Evolutionary conservation across 768 basidiomycete species (phyloP), one percentile per base, ranked within the genome.

Genomic region (Rhodotorula taiwanensis): DNA sequence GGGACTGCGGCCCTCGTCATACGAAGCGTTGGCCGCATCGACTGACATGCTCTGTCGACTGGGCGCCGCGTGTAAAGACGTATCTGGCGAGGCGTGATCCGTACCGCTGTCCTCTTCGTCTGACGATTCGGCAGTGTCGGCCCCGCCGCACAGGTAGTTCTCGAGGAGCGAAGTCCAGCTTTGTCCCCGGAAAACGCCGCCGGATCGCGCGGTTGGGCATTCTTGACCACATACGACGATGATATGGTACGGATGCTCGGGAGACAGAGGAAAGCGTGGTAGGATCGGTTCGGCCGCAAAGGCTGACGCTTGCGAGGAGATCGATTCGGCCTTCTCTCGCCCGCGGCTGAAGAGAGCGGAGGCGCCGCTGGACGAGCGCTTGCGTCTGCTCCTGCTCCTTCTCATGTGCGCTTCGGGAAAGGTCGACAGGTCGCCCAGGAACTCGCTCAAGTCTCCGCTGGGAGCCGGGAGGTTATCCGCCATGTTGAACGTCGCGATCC

Each of bases 141-240:
- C 33, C 3, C 69, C 71, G 18, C 71, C 62, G 48, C 67, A 68
- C n/a, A 73, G 62, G 60, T 70, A 73, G n/a, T 63, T 48, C 55
- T 72, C 69, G 41, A 73, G 61, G 33, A 61, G 50, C 14, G 64
- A 59, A 4, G 71, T 73, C 72, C 72, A 73, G 31, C 65, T 65
- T 28, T 53, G 43, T 0, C 69, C 68, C 28, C 62, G 60, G 18
- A 62, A 48, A 4, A 55, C 53, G 3, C 59, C 42, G 34, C 59
- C 51, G 27, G 58, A 58, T n/a, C 67, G 63, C 1, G 63, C 64
- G 8, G 28, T 47, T 54, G 43, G 34, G 52, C 67, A 67, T 43
- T 73, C 72, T 31, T 73, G 72, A 0, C 60, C 64, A 7, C 67
- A 70, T 2, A 73, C 64, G 31, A 72, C 71, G 31, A 72, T n/a